A percentile compares a stretch with the other conserved stretches of the same genome.
Evolutionary conservation across 2,329 filamentous ascomycete genomes (phyloP).

Genomic region (Cadophora sp.): DNA sequence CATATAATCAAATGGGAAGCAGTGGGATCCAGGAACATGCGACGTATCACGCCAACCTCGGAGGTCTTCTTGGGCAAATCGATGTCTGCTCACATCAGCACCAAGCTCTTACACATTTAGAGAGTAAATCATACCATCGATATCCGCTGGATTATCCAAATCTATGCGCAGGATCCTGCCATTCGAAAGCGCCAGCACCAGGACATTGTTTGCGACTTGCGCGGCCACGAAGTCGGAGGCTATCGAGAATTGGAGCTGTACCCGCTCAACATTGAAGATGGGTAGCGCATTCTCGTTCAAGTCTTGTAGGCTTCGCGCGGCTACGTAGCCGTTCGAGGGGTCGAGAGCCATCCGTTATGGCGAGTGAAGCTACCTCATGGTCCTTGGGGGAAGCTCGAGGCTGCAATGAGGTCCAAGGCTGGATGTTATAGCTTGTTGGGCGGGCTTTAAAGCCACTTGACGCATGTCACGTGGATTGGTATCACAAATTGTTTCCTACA

Average conservation of each 20-base stretch:
- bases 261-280: constrained; percentile 93
- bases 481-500: not conserved
- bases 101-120: not conserved
- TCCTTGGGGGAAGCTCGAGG: constrained; percentile 35
- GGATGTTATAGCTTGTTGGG: constrained; percentile 28
- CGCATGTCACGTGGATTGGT: constrained; percentile 14
- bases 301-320: constrained; percentile 66
- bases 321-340: constrained; percentile 73
- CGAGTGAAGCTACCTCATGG: constrained; percentile 41
- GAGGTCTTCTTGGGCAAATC: constrained; percentile 93
- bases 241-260: constrained; percentile 92
- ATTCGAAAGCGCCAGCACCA: constrained; percentile 90
- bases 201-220: constrained; percentile 96
- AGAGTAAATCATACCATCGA: constrained; percentile 69
- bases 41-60: constrained; percentile 89
- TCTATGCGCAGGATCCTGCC: constrained; percentile 94
- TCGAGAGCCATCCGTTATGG: constrained; percentile 69
- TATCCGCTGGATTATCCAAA: constrained; percentile 90
- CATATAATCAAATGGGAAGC: constrained; percentile 93
- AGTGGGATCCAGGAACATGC: constrained; percentile 96
- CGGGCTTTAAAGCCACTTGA: constrained; percentile 9
- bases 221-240: constrained; percentile 95
- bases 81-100: constrained; percentile 70
- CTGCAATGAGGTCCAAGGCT: constrained; percentile 39
- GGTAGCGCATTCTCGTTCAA: constrained; percentile 70